Base-by-base conservation (phyloP, 345 rosid genomes). In the Camelina hispida region DNA sequence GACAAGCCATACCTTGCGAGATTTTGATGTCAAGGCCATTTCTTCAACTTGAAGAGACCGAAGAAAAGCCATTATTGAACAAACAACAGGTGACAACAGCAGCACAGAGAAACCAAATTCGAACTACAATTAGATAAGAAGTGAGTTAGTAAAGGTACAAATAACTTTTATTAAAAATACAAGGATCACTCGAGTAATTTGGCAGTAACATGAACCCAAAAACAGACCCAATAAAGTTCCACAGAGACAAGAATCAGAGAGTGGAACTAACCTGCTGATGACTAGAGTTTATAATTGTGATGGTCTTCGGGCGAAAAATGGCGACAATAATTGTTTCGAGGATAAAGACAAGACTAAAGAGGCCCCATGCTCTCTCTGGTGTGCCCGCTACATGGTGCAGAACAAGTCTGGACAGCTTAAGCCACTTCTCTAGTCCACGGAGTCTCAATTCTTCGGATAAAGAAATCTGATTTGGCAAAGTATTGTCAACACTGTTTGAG, bases 311-410 rank as follows among this genome's bases (percentile, higher is more conserved):
- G 62, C 97, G 96, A 82, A 88, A 87, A 74, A 96, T 80, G 62
- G 91, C 99, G 50, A 96, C 91, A 69, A 83, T 77, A 56, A 86
- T 79, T 51, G 94, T 90, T 84, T 96, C 99, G 66, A 96, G 82
- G 69, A 96, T 88, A 84, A 96, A 96, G 76, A 91, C 79, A 65
- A 89, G 89, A 84, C 99, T 96, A 81, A 96, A 96, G 34, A 96
- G 88, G 47, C 85, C 96, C 99, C 99, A 93, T 73, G 98, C 97
- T 69, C 98, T 82, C 87, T 96, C 97, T 34, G 99, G 99, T 67
- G 98, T 90, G 57, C 99, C 93, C 2, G 89, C 97, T 75, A 87
- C 77, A 72, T 91, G 97, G 83, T 93, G 98, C 77, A 96, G 82
- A 84, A 96, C 76, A 85, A 85, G 81, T 81, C 98, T 87, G 66